phyloP scores from a whole-genome alignment of 2,329 filamentous ascomycete species.

The Pezicula rhizophila region DNA sequence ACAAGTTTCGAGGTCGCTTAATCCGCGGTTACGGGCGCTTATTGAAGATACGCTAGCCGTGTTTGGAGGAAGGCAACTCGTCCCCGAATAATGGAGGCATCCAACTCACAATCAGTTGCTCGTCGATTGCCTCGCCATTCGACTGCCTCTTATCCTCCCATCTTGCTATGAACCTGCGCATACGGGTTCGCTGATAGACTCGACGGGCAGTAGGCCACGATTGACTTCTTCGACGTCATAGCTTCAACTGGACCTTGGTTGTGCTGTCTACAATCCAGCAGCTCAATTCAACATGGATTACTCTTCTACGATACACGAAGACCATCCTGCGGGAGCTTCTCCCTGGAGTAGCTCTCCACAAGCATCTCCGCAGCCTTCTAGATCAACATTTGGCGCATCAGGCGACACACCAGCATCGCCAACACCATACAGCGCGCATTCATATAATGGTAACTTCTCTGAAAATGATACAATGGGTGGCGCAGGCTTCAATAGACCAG shows the following conservation, averaged over 20 bases:
- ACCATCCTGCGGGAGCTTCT: slow-evolving; percentile 50
- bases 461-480: slow-evolving; percentile 20
- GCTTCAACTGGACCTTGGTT: background rate
- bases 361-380: slow-evolving; percentile 24
- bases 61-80: too few relatives aligned
- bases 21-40: too few relatives aligned
- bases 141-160: background rate
- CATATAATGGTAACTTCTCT: slow-evolving; percentile 16
- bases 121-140: too few relatives aligned
- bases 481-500: slow-evolving; percentile 18
- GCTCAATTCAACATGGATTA: slow-evolving; percentile 53
- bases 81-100: background rate
- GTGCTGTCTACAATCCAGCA: background rate
- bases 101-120: background rate
- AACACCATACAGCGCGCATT: slow-evolving; percentile 17
- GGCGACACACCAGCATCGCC: slow-evolving; percentile 22
- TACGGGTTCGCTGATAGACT: background rate
- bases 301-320: slow-evolving; percentile 50
- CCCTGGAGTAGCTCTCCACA: slow-evolving; percentile 48
- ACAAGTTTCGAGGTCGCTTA: too few relatives aligned
- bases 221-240: slow-evolving; percentile 6
- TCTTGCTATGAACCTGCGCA: background rate
- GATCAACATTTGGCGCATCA: slow-evolving; percentile 19
- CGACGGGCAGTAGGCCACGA: background rate
- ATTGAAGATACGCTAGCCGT: too few relatives aligned